Base-by-base conservation (phyloP, 2,329 filamentous ascomycete genomes). In the Sclerotiophoma versabilis region DNA sequence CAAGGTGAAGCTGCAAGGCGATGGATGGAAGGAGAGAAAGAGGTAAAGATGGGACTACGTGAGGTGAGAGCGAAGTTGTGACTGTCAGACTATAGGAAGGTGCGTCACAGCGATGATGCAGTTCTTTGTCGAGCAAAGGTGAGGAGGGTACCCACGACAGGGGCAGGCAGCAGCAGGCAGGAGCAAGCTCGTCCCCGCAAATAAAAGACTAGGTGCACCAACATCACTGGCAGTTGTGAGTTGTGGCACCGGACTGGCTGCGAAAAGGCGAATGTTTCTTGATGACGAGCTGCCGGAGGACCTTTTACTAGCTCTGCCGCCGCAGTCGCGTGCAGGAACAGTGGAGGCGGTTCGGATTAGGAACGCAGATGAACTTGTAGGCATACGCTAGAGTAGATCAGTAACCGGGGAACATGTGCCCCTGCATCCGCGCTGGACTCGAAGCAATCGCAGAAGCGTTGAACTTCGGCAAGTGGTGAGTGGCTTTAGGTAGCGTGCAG, bases 301-400 rank as follows among this genome's bases (percentile, higher is more conserved):
- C 44, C 47, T 63, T 72, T 72, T 68, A 61, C 65, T 72, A 73
- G 69, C 64, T 70, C 61, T 66, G 62, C 69, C 71, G 71, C 71
- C 66, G 62, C 57, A 70, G 64, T 69, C 71, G 71, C 71, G 64
- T 67, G 67, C 59, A 63, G 62, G 62, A 61, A 50, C 43, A 54
- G 50, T 46, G 33, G 41, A 46, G 49, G 42, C 44, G 48, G 47
- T 50, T 56, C 55, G 37, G 51, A 58, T 53, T 38, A 47, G 39
- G 49, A 61, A 58, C 41, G 45, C 39, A 37, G 62, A 49, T 63
- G 64, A 64, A 60, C 44, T 58, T 54, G 45, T 37, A 59, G 49
- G 50, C 41, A 22, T 43, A 47, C 58, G 39, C 66, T 67, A 70
- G 62, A 57, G 48, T 53, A 49, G 45, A 63, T 62, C 56, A 63